Base-by-base conservation (phyloP, 1,284 basidiomycete species). In the Cutaneotrichosporon sp. region DNA sequence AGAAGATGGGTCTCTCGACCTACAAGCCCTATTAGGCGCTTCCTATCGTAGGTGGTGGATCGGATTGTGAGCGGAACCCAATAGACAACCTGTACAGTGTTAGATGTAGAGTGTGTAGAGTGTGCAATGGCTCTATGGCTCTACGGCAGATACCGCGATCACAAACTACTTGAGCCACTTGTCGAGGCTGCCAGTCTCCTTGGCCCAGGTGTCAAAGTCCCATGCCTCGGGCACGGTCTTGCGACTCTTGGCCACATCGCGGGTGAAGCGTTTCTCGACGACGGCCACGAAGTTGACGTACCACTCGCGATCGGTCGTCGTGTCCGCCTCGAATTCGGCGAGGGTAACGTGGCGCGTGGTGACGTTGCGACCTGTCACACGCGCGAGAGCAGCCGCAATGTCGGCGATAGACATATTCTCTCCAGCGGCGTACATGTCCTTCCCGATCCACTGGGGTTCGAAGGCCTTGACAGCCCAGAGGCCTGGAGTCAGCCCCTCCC, bases 1-100 rank as follows among this genome's bases (percentile, higher is more conserved):
- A 88, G 67, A 89, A 87, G 78, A 90, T 89, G 0, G 90, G 90
- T 0, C 87, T 92, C 62, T 92, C 31, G 11, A 30, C 13, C 31
- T 50, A 21, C 9, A 50, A 30, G 49, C 14, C 49, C 13, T 50
- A 50, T 9, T 21, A 10, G 26, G 14, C 3, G 22, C 9, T 30
- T 50, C 14, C 10, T 8, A n/a, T 18, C 16, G 14, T n/a, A 46
- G 40, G 8, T 18, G 42, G 14, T 8, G 9, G 9, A 16, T 14
- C 13, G 13, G 36, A 36, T 36, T 9, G 16, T 16, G 16, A 46
- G 5, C 7, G 16, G 18, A 7, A 18, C 42, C 7, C 42, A n/a
- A 46, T 46, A 46, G 42, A 46, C 42, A 46, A 7, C n/a, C 5
- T 46, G 42, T 46, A 46, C 42, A 46, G 42, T n/a, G 16, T 16